These are phyloP conservation scores for Diaporthe vexans DNA, from an alignment of 2,329 filamentous ascomycete species.

Conservation along the genomic window DNA sequence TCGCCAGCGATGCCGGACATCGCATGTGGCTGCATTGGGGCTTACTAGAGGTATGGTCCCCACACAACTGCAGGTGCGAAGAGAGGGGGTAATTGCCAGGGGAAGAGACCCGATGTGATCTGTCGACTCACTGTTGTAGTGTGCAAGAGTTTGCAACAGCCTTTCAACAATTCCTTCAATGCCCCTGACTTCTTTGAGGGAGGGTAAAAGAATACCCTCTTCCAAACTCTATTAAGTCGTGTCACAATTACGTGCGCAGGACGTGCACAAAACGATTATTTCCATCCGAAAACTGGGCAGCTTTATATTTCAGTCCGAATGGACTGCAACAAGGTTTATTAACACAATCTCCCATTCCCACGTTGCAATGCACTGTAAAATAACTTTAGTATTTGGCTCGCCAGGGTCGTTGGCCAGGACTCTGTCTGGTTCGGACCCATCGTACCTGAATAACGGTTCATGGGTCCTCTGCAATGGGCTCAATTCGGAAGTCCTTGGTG, in stretches of 20 bases:
- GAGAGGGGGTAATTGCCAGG: neutral
- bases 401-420: neutral
- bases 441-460: neutral
- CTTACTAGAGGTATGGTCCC: neutral
- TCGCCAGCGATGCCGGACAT: neutral
- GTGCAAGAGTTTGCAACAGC: neutral
- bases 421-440: neutral
- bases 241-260: neutral
- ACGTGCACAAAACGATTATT: neutral
- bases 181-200: neutral
- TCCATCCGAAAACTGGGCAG: neutral
- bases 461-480: too few relatives aligned
- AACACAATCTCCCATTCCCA: neutral
- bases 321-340: neutral
- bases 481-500: neutral
- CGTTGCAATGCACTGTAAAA: too few relatives aligned
- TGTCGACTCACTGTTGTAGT: neutral
- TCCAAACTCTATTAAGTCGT: neutral
- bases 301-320: neutral
- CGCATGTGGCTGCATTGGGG: conserved; percentile 5
- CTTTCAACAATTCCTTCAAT: neutral
- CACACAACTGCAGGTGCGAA: conserved; percentile 3
- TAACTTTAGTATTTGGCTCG: neutral
- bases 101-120: neutral
- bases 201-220: neutral